Evolutionary conservation across 495 filamentous ascomycete species (phyloP).

Genomic region (Xylaria bambusicola): DNA sequence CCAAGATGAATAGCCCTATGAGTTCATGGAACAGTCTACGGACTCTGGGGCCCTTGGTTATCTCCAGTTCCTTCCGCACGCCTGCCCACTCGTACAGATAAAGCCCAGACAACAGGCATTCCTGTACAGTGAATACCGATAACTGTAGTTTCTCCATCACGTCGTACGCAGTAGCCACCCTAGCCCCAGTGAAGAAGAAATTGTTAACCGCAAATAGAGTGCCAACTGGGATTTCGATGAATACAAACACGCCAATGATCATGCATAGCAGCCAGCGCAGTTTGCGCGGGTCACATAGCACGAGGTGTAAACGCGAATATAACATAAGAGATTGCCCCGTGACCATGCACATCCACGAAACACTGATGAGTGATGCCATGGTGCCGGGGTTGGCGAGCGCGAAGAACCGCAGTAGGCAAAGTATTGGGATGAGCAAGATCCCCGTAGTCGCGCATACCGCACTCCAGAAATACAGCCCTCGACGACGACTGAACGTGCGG

Average conservation of each 20-base stretch:
- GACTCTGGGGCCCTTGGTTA: conserved; percentile 8
- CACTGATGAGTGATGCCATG: conserved; percentile 41
- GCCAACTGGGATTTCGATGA: conserved; percentile 55
- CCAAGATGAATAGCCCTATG: conserved; percentile 56
- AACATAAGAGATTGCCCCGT: conserved; percentile 68
- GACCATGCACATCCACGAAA: conserved; percentile 66
- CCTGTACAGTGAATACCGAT: conserved; percentile 59
- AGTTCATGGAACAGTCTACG: conserved; percentile 34
- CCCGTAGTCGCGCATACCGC: conserved; percentile 49
- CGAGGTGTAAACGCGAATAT: conserved; percentile 65
- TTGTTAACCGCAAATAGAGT: conserved; percentile 50
- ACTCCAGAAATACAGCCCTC: conserved; percentile 47
- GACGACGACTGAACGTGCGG: conserved; percentile 40
- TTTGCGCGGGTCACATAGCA: conserved; percentile 46
- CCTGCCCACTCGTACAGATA: conserved; percentile 59
- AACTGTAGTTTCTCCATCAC: conserved; percentile 60
- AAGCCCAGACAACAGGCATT: conserved; percentile 57
- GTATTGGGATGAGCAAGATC: conserved; percentile 56
- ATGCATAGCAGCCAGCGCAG: conserved; percentile 56
- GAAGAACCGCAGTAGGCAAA: conserved; percentile 51
- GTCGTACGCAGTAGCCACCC: conserved; percentile 47
- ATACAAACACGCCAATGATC: conserved; percentile 58
- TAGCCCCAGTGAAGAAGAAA: conserved; percentile 43
- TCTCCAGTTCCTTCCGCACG: conserved; percentile 47
- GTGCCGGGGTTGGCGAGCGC: conserved; percentile 35